These are phyloP conservation scores for Capsicum chinense DNA, from an alignment of 257 asterid genomes.

Conservation along the genomic window DNA sequence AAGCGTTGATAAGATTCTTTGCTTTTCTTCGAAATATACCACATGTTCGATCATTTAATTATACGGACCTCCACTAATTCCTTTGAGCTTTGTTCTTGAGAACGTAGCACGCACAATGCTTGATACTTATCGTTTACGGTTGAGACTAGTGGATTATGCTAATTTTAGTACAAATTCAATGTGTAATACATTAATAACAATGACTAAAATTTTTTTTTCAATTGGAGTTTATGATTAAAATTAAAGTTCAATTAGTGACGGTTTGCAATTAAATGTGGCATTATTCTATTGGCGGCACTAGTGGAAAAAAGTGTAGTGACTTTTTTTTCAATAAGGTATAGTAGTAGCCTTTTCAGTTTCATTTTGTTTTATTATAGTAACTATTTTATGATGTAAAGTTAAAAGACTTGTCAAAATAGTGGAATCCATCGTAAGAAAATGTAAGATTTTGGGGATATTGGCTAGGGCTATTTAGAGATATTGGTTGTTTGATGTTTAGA, in stretches of 20 bases:
- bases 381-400: not conserved
- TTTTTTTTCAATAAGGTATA: not conserved
- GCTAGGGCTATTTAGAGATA: no score
- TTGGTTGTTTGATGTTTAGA: no score
- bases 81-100: no score
- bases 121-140: no score
- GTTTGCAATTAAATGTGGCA: not conserved
- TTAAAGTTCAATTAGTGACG: not conserved
- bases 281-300: not conserved
- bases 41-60: no score
- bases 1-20: no score
- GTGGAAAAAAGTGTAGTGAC: not conserved
- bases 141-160: not conserved
- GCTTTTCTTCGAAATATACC: no score
- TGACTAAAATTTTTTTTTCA: not conserved
- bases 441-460: not conserved
- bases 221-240: not conserved
- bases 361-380: not conserved
- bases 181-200: not conserved
- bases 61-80: no score
- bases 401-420: not conserved
- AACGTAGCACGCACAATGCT: no score
- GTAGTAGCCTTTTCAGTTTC: not conserved
- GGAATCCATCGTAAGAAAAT: not conserved
- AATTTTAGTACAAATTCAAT: not conserved